Evolutionary conservation across 2,329 filamentous ascomycete species (phyloP), one percentile per base, ranked within the genome.

Genomic region (Trichoderma polysporum): DNA sequence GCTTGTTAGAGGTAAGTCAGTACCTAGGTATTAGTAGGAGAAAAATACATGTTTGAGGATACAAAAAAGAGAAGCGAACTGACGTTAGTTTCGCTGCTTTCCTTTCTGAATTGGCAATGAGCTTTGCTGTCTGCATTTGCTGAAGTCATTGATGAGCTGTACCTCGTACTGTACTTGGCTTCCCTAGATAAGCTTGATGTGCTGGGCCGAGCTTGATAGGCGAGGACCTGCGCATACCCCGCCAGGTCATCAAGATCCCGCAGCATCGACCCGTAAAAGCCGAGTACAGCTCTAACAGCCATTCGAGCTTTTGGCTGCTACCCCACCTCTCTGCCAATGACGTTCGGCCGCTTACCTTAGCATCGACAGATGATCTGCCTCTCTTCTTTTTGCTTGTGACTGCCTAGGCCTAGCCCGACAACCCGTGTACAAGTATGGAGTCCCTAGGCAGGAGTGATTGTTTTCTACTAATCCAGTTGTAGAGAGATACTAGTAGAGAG

Each of bases 241-340:
- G 60, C 60, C 37, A 45, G 37, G 27, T 37, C 3, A 39, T 27
- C 50, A 27, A n/a, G 27, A 63, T 15, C 22, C 31, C 37, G 60
- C 50, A 50, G 35, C 19, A 22, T n/a, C 37, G 5, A 64, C 29
- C 60, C 37, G 27, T 22, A 41, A 35, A 25, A 45, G 37, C 60
- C 49, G 49, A 35, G 60, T 64, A 64, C 50, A 29, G 37, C 50
- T 47, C 35, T 64, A 56, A 47, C 50, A 64, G 50, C 35, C 25
- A 62, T 49, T 8, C 15, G 19, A 45, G 41, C 41, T n/a, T n/a
- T n/a, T n/a, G n/a, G n/a, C n/a, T n/a, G n/a, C n/a, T 27, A 57
- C 53, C 62, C 62, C 52, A 58, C 62, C 53, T 45, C 17, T 12
- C 17, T 22, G 49, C 35, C 50, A 54, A 54, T 54, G 50, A 54